A percentile compares a stretch with the other conserved stretches of the same genome.
Evolutionary conservation across 2,329 filamentous ascomycete genomes (phyloP).

Genomic region (Aspergillus thermomutatus): DNA sequence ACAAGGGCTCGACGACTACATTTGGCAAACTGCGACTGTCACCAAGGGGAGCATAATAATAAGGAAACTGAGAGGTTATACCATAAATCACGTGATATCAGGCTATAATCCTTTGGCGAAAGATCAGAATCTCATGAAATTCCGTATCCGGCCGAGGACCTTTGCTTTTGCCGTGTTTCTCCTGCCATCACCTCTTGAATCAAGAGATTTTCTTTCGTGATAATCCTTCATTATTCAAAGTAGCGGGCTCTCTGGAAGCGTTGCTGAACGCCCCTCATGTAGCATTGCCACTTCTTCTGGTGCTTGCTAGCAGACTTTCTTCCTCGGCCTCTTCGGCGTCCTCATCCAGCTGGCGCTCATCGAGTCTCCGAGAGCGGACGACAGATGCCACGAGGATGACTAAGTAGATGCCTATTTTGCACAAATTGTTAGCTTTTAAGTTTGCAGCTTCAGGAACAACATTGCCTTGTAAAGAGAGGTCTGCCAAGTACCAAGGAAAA

Average conservation of each 20-base stretch:
- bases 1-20: not conserved
- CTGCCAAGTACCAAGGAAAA: slow-evolving; percentile 62
- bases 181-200: no score
- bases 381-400: slow-evolving; percentile 75
- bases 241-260: slow-evolving; percentile 20
- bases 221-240: not conserved
- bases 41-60: not conserved
- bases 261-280: slow-evolving; percentile 81
- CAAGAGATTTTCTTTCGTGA: not conserved
- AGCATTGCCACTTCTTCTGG: slow-evolving; percentile 74
- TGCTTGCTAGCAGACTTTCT: slow-evolving; percentile 82
- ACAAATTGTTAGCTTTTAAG: not conserved
- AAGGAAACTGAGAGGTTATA: not conserved
- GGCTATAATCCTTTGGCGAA: not conserved
- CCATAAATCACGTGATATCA: not conserved
- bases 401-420: slow-evolving; percentile 61
- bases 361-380: slow-evolving; percentile 74
- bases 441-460: not conserved
- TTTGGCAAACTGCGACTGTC: not conserved
- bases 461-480: not conserved
- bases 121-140: no score
- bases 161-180: no score
- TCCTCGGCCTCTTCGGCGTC: slow-evolving; percentile 91
- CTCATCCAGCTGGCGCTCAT: slow-evolving; percentile 75
- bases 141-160: no score